Evolutionary conservation across 495 filamentous ascomycete species (phyloP).

Genomic region (Trichoderma asperelloides): DNA sequence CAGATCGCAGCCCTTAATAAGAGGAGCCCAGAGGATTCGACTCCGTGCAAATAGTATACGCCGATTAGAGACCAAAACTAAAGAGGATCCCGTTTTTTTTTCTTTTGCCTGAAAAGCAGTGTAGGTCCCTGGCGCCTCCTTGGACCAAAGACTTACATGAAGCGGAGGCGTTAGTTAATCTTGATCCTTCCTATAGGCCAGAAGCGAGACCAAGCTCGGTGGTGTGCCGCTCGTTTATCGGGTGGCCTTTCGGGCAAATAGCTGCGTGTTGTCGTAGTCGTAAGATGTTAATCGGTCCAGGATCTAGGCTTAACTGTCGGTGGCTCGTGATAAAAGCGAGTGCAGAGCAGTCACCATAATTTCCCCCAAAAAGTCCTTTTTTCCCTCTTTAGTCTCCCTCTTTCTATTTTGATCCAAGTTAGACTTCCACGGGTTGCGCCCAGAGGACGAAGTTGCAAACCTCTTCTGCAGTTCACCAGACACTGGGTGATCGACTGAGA

Average conservation of each 20-base stretch:
- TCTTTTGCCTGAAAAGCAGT: neutral
- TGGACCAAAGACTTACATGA: neutral
- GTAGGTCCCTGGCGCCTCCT: neutral
- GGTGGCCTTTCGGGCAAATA: neutral
- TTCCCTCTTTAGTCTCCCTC: neutral
- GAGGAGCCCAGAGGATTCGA: neutral
- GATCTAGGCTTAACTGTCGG: neutral
- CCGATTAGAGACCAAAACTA: neutral
- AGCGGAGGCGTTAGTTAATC: neutral
- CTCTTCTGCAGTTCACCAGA: neutral
- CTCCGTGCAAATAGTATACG: neutral
- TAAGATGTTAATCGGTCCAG: neutral
- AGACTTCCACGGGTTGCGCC: neutral
- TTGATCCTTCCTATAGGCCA: neutral
- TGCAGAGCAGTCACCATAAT: neutral
- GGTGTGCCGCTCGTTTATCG: neutral
- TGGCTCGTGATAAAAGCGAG: neutral
- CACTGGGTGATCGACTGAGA: neutral
- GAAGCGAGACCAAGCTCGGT: neutral
- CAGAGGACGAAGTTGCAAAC: neutral
- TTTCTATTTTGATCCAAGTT: neutral
- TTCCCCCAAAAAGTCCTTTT: neutral
- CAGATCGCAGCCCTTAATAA: neutral
- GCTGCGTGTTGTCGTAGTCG: neutral
- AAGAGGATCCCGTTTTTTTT: neutral